A percentile compares a stretch with the other conserved stretches of the same genome.
Evolutionary conservation across 129 eudicot genomes (phyloP).

Genomic region (Flaveria brownii): DNA sequence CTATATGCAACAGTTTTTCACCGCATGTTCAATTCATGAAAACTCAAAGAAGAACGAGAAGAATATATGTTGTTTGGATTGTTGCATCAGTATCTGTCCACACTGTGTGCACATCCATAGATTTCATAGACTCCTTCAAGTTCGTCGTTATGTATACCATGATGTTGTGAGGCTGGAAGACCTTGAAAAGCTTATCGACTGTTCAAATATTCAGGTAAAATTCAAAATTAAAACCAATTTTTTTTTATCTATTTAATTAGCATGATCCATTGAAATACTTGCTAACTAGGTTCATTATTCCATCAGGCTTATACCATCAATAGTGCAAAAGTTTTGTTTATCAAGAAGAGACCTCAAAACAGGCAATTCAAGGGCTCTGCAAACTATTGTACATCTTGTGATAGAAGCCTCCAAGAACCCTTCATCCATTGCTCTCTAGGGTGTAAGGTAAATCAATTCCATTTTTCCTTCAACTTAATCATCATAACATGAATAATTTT

Average conservation of each 20-base stretch:
- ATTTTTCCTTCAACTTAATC: neutral
- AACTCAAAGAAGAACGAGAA: conserved; percentile 89
- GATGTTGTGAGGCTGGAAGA: conserved; percentile 93
- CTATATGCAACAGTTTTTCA: conserved; percentile 68
- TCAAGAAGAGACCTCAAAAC: conserved; percentile 95
- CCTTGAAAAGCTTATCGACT: conserved; percentile 85
- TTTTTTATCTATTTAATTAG: neutral
- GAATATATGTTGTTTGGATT: conserved; percentile 94
- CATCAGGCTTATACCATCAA: conserved; percentile 93
- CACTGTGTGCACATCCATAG: conserved; percentile 84
- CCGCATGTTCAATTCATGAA: conserved; percentile 76
- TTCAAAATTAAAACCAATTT: neutral
- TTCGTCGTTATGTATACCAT: conserved; percentile 94
- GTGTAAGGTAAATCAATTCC: conserved; percentile 71
- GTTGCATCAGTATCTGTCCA: conserved; percentile 91
- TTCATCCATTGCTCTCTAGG: conserved; percentile 94
- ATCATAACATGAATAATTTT: neutral
- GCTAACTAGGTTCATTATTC: conserved; percentile 23
- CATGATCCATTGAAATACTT: conserved; percentile 21
- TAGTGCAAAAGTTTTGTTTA: conserved; percentile 89
- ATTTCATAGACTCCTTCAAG: conserved; percentile 80
- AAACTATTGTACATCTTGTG: conserved; percentile 95
- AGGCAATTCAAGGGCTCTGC: conserved; percentile 91
- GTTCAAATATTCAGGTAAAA: conserved; percentile 88
- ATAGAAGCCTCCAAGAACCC: conserved; percentile 95